Evolutionary conservation across 83 land plant genomes (phyloP), one percentile per base, ranked within the genome.

Genomic region (Diphasiastrum complanatum): DNA sequence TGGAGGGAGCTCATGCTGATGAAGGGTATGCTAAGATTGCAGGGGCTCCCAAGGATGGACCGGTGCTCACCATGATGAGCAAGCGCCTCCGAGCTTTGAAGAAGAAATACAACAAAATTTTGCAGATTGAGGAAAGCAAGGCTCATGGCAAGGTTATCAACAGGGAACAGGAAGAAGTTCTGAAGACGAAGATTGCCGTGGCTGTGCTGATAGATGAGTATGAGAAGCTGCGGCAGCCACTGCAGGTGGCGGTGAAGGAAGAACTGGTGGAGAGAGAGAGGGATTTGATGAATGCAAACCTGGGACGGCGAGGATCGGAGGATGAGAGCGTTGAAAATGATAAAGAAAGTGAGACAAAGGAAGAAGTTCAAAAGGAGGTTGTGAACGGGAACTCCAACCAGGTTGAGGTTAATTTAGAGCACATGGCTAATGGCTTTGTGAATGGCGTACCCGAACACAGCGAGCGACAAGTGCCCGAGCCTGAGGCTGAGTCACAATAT

Each of bases 161-260:
- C 86, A 85, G 79, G 60, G 96, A 93, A 80, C 99, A 93, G 64
- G 91, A 89, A 60, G 99, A 93, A 18, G 75, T 83, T 41, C 75
- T 89, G 49, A 83, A 77, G 59, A 78, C 83, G 59, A 93, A 93
- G 72, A 73, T 78, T 26, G 58, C 62, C 51, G 80, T 93, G 51
- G 27, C 67, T 10, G 69, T 70, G 49, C 78, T 81, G 57, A 85
- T 93, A 57, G 96, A 93, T 29, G 99, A 89, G 78, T 82, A 84
- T 51, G 96, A 93, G 72, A 80, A 75, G 65, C 91, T 93, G 51
- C 74, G 79, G 31, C 71, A 57, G 43, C 92, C 89, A 30, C 75
- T 92, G 36, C 47, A 73, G 40, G 12, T 61, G 19, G 97, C 97
- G 24, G 74, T 92, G 50, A 57, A 61, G 27, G 91, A 88, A 51